Base-by-base conservation (phyloP, 169 alveolate species). In the Condylostoma magnum region DNA sequence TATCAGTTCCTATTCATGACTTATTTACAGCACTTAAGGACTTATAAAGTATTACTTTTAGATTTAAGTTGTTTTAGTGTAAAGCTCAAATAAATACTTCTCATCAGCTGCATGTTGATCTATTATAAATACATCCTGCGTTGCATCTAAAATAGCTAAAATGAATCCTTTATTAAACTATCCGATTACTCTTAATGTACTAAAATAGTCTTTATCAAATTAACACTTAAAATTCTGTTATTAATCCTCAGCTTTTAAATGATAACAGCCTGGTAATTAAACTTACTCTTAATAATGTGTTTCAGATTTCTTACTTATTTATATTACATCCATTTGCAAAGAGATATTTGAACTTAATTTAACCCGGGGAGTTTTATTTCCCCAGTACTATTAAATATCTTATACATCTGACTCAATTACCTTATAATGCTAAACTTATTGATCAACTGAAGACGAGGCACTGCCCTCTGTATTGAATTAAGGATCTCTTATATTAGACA, bases 21-120 rank as follows among this genome's bases (percentile, higher is more conserved):
- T 79, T 69, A 98, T 78, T 0, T 94, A 93, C 2, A 97, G 76
- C 27, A 80, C 69, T n/a, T 95, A 90, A 5, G 99, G 99, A 44
- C 84, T 75, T 18, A 97, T 89, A 38, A 97, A 84, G 22, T 87
- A 89, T 73, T 96, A 98, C 52, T 91, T 83, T 12, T 87, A 83
- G 51, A 97, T 93, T 28, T 77, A 75, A 53, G 92, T 90, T 31
- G 84, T 82, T 60, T 83, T 89, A 47, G 96, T 91, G 22, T 93
- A 87, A 6, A 82, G 84, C 72, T 98, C 99, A 80, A 95, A 95
- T 18, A 88, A 48, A 28, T 84, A 82, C 79, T 97, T 97, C 80
- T 98, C 99, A 79, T 97, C 99, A 33, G 99, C 95, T 0, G 99
- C 99, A 85, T 98, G 99, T 76, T 98, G 98, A 81, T 98, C 99